phyloP scores from a whole-genome alignment of 2,329 filamentous ascomycete genomes.

The Sarocladium brachiariae region DNA sequence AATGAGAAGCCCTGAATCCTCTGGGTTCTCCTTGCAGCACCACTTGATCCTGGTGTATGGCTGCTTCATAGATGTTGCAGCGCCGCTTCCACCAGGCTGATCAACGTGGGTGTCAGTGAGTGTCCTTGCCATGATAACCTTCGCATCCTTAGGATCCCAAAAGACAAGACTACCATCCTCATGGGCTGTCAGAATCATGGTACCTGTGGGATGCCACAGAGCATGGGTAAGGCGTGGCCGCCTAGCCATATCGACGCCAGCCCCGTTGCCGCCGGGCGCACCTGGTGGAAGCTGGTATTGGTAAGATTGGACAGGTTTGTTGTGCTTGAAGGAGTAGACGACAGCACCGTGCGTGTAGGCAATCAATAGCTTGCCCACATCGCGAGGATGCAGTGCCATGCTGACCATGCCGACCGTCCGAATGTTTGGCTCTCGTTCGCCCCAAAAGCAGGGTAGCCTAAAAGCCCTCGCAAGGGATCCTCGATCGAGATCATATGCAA shows the following conservation, averaged over 20 bases:
- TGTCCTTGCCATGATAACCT: conserved; percentile 76
- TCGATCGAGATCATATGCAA: conserved; percentile 90
- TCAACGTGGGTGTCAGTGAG: conserved; percentile 69
- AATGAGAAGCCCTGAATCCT: conserved; percentile 84
- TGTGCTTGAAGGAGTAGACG: conserved; percentile 92
- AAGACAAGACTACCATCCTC: conserved; percentile 89
- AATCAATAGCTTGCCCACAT: conserved; percentile 85
- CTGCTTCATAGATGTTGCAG: conserved; percentile 49
- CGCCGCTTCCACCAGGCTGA: conserved; percentile 47
- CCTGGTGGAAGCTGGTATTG: conserved; percentile 76
- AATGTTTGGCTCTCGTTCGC: conserved; percentile 60
- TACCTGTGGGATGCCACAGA: conserved; percentile 90
- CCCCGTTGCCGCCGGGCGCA: conserved; percentile 74
- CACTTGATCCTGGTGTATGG: conserved; percentile 76
- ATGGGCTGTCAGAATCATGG: conserved; percentile 78
- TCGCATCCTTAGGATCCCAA: conserved; percentile 88
- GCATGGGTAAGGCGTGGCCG: conserved; percentile 74
- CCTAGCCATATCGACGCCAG: conserved; percentile 53
- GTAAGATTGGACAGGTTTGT: conserved; percentile 69
- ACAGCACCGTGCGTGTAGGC: conserved; percentile 86
- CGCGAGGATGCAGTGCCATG: conserved; percentile 79
- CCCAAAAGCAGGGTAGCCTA: conserved; percentile 83
- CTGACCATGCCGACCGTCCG: conserved; percentile 59
- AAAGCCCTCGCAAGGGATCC: conserved; percentile 64
- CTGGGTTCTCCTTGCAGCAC: conserved; percentile 91